Conservation (phyloP, 148 eudicot genomes). For the Bassia scoparia region DNA sequence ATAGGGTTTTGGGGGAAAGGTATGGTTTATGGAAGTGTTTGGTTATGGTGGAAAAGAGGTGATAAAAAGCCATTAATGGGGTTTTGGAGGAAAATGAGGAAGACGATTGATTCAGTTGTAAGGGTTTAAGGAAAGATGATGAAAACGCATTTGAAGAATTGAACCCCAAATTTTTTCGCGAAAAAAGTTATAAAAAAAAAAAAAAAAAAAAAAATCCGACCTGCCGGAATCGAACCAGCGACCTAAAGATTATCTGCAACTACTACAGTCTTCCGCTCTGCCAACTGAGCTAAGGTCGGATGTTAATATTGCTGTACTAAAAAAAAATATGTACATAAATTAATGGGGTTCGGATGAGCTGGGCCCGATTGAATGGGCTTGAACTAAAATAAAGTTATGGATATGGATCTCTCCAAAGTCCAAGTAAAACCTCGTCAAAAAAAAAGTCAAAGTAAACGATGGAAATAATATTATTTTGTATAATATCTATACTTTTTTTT, state of each 20-base stretch:
- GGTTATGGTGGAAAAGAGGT: constrained; percentile 5
- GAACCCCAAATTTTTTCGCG: no score
- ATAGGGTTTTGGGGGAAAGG: constrained; percentile 1
- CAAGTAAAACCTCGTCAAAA: no score
- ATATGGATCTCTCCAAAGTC: no score
- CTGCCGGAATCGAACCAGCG: constrained; percentile 85
- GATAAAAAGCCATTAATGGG: background rate
- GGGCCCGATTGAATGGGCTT: no score
- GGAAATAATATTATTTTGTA: no score
- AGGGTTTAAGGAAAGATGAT: background rate
- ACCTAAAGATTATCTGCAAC: constrained; percentile 63
- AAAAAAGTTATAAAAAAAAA: background rate
- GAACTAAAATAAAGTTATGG: no score
- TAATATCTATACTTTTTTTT: no score
- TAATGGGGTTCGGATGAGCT: no score
- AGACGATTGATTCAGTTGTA: background rate
- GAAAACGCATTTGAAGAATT: no score
- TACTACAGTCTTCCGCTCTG: constrained; percentile 65
- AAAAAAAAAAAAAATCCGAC: constrained; percentile 39
- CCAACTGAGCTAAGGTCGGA: constrained; percentile 68
- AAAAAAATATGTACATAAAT: background rate
- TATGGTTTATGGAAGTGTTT: constrained; percentile 15
- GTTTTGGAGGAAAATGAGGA: background rate
- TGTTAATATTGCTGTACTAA: background rate
- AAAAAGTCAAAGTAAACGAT: no score